phyloP scores from a whole-genome alignment of 2,329 filamentous ascomycete genomes.

The Setomelanomma holmii region DNA sequence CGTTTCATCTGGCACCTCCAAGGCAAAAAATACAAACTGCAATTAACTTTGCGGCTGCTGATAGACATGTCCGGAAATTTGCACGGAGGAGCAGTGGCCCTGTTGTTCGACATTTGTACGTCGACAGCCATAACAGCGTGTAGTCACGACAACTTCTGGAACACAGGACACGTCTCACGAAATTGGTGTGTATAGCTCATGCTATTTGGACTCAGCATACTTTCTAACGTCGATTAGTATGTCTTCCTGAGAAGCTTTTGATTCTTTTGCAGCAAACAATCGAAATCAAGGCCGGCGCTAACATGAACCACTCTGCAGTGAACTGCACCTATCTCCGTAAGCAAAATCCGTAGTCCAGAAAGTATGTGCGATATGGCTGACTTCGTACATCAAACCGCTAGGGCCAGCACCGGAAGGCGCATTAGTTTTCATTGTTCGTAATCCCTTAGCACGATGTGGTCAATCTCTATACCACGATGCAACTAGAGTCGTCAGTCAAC shows the following conservation, averaged over 20 bases:
- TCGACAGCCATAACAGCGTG: conserved; percentile 47
- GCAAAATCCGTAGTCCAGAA: too few relatives aligned
- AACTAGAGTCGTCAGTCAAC: too few relatives aligned
- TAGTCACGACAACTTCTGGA: conserved; percentile 50
- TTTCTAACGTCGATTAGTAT: neutral
- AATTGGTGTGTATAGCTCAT: conserved; percentile 16
- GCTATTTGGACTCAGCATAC: conserved; percentile 9
- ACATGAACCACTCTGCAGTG: conserved; percentile 30
- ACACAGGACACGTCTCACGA: conserved; percentile 51
- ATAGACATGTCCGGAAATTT: conserved; percentile 50
- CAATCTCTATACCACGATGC: too few relatives aligned
- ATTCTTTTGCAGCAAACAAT: too few relatives aligned
- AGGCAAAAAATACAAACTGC: neutral
- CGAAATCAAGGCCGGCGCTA: neutral
- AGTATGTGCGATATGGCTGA: too few relatives aligned
- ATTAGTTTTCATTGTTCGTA: conserved; percentile 48
- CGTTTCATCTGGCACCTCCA: neutral
- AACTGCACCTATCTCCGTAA: conserved; percentile 57
- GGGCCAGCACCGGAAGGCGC: conserved; percentile 51
- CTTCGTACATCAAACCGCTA: too few relatives aligned
- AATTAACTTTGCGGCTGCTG: neutral
- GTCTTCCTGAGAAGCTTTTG: neutral
- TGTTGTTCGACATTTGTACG: conserved; percentile 64
- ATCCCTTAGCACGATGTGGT: too few relatives aligned
- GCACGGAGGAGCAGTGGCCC: conserved; percentile 62